Evolutionary conservation across 192 early-diverging fungal species (phyloP).

Genomic region (Backusella parvicylindrica): DNA sequence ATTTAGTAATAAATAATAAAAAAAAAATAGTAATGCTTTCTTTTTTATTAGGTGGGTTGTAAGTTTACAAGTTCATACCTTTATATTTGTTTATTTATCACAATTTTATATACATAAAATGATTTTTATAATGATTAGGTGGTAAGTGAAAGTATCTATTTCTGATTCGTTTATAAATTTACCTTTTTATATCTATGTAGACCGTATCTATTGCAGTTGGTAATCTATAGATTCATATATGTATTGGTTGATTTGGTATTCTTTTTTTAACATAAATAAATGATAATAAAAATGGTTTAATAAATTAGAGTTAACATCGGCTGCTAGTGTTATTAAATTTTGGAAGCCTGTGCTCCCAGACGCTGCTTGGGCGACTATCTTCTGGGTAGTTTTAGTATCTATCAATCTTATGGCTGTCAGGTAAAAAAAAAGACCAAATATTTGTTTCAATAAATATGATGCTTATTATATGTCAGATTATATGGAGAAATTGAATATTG

Average conservation of each 20-base stretch:
- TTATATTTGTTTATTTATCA: neutral
- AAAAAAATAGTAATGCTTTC: neutral
- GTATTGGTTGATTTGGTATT: neutral
- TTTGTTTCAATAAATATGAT: neutral
- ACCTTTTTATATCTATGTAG: neutral
- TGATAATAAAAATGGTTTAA: neutral
- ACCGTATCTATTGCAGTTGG: neutral
- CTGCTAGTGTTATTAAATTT: neutral
- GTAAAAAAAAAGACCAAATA: neutral
- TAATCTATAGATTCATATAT: neutral
- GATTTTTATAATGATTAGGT: neutral
- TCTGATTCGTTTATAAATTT: neutral
- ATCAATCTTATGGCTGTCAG: neutral
- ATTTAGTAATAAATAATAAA: neutral
- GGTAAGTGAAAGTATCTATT: neutral
- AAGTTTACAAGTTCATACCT: neutral
- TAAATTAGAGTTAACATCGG: neutral
- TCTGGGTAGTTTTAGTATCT: neutral
- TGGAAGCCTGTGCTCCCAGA: neutral
- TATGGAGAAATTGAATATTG: conserved; percentile 86
- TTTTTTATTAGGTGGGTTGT: neutral
- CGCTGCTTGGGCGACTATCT: neutral
- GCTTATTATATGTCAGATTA: conserved; percentile 26
- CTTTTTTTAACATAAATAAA: neutral
- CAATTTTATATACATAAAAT: neutral